Percentiles rank a stretch among this genome's conserved stretches.
These are phyloP conservation scores for Nissolia schottii DNA, from an alignment of 306 rosid species.

Conservation along the genomic window DNA sequence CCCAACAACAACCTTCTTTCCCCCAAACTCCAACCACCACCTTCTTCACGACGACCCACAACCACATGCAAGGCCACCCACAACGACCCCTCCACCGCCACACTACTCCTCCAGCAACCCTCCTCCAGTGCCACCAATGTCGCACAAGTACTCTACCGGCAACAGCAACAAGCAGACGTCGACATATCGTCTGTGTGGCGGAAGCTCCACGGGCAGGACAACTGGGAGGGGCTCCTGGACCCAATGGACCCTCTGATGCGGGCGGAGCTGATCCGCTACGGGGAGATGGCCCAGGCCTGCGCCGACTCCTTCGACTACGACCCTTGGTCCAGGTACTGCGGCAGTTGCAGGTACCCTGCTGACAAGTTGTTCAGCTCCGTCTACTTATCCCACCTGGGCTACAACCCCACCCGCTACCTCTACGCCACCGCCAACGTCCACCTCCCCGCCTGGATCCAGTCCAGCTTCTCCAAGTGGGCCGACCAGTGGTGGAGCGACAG, in stretches of 20 bases:
- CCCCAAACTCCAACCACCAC: too few relatives aligned
- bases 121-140: too few relatives aligned
- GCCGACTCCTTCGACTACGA: conserved; percentile 79
- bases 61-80: too few relatives aligned
- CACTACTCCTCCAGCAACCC: too few relatives aligned
- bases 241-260: conserved; percentile 59
- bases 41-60: too few relatives aligned
- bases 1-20: too few relatives aligned
- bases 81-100: too few relatives aligned
- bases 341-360: conserved; percentile 47
- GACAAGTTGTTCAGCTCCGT: conserved; percentile 32
- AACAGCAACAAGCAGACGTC: too few relatives aligned
- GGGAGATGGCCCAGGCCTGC: conserved; percentile 82
- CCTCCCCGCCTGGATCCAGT: too few relatives aligned
- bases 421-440: conserved; percentile 57
- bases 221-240: conserved; percentile 65
- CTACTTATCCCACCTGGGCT: conserved; percentile 21
- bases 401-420: conserved; percentile 55
- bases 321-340: conserved; percentile 73
- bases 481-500: conserved; percentile 51
- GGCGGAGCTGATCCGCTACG: conserved; percentile 56
- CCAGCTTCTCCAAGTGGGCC: conserved; percentile 57
- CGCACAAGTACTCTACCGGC: too few relatives aligned
- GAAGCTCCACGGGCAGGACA: conserved; percentile 57
- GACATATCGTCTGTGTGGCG: too few relatives aligned